Percentiles rank a stretch among this genome's conserved stretches.
Evolutionary conservation across 192 early-diverging fungal genomes (phyloP).

Genomic region (Coemansia javaensis): DNA sequence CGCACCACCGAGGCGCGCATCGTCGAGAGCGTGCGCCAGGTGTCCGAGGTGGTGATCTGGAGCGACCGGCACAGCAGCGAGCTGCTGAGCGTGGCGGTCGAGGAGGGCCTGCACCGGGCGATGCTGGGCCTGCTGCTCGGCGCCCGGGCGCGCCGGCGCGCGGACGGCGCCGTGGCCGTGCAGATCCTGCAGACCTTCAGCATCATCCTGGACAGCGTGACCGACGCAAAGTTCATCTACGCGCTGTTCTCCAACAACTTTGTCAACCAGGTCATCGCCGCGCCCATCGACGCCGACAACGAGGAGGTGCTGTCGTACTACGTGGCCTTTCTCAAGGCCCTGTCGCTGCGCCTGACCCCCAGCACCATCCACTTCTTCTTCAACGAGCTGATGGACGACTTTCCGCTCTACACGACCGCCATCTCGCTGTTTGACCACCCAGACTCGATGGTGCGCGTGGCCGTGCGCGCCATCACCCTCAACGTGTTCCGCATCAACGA

Average conservation of each 20-base stretch:
- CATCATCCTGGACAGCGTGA: slow-evolving; percentile 50
- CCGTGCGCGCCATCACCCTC: slow-evolving; percentile 60
- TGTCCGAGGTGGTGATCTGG: slow-evolving; percentile 39
- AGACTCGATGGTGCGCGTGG: slow-evolving; percentile 68
- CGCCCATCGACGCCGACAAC: slow-evolving; percentile 56
- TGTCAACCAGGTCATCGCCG: slow-evolving; percentile 63
- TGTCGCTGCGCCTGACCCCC: slow-evolving; percentile 60
- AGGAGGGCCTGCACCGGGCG: slow-evolving; percentile 28
- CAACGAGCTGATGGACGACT: slow-evolving; percentile 41
- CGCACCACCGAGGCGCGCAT: slow-evolving; percentile 11
- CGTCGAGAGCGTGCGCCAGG: slow-evolving; percentile 37
- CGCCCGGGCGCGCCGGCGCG: neutral
- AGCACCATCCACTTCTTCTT: slow-evolving; percentile 64
- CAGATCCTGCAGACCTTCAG: slow-evolving; percentile 52
- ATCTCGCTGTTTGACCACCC: slow-evolving; percentile 62
- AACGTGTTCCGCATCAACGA: slow-evolving; percentile 55
- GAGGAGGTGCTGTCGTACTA: slow-evolving; percentile 68
- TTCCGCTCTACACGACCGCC: slow-evolving; percentile 65
- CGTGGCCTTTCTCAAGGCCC: slow-evolving; percentile 64
- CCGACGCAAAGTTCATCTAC: slow-evolving; percentile 39
- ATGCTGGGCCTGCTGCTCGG: slow-evolving; percentile 24
- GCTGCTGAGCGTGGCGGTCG: slow-evolving; percentile 30
- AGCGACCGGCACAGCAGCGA: slow-evolving; percentile 42
- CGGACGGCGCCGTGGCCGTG: slow-evolving; percentile 21
- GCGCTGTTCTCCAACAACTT: slow-evolving; percentile 69